Conservation (phyloP, 805 yeast species). For the Groenewaldozyma salmanticensis region DNA sequence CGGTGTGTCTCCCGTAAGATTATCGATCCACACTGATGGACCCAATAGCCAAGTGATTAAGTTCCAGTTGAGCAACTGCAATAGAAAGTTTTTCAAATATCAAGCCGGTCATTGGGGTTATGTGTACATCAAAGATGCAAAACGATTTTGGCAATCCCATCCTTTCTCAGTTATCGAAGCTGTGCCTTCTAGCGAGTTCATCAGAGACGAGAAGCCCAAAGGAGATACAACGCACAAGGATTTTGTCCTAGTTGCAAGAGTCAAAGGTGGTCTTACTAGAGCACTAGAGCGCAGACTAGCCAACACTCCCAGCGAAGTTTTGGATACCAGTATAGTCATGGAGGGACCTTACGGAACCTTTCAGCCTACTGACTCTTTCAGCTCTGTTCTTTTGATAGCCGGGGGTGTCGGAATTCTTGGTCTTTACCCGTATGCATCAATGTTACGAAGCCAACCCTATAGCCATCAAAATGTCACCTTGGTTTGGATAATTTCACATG, state of each 20-base stretch:
- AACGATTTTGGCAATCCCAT: constrained; percentile 60
- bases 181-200: too few species aligned
- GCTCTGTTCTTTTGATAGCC: constrained; percentile 50
- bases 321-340: constrained; percentile 20
- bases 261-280: constrained; percentile 15
- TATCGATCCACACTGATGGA: not conserved
- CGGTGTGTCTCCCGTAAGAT: constrained; percentile 31
- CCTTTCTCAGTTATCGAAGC: constrained; percentile 45
- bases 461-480: constrained; percentile 17
- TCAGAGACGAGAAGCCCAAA: constrained; percentile 8
- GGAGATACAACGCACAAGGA: constrained; percentile 1
- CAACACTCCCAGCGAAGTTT: not conserved
- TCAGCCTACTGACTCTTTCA: constrained; percentile 41
- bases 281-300: not conserved
- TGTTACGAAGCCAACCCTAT: constrained; percentile 7
- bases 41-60: constrained; percentile 18
- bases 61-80: constrained; percentile 30
- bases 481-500: constrained; percentile 25
- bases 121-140: constrained; percentile 44
- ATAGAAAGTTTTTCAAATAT: constrained; percentile 31
- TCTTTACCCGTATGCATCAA: constrained; percentile 33
- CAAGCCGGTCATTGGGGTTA: constrained; percentile 49
- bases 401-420: constrained; percentile 76
- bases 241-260: constrained; percentile 10
- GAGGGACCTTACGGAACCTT: constrained; percentile 71